Percentiles rank a stretch among this genome's conserved stretches.
Evolutionary conservation across 768 basidiomycete species (phyloP).

Genomic region (Agaricus sinodeliciosus): DNA sequence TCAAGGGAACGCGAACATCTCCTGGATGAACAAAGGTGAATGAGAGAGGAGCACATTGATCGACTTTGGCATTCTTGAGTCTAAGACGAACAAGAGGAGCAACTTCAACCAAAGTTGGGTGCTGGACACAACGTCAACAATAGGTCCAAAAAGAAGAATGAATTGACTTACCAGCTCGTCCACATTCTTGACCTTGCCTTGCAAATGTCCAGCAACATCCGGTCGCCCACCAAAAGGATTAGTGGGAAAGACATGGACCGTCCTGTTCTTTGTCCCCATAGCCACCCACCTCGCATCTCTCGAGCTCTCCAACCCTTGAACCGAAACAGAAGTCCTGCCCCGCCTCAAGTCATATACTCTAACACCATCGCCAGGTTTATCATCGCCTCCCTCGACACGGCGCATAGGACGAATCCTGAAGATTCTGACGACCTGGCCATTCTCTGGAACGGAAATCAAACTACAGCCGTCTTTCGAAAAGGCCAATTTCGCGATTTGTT

Average conservation of each 20-base stretch:
- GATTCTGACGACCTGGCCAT: constrained; percentile 48
- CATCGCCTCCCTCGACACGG: background rate
- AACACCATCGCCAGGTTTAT: background rate
- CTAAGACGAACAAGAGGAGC: constrained; percentile 51
- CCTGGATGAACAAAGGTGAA: constrained; percentile 47
- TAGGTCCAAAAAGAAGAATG: background rate
- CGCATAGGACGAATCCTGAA: constrained; percentile 32
- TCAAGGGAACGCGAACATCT: constrained; percentile 30
- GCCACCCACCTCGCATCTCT: constrained; percentile 63
- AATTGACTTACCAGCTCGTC: constrained; percentile 33
- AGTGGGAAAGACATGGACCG: constrained; percentile 66
- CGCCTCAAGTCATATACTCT: constrained; percentile 58
- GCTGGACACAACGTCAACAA: constrained; percentile 22
- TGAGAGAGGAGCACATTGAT: constrained; percentile 33
- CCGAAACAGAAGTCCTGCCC: constrained; percentile 62
- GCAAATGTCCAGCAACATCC: constrained; percentile 55
- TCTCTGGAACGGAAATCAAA: constrained; percentile 42
- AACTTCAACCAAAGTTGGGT: constrained; percentile 47
- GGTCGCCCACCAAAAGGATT: constrained; percentile 72
- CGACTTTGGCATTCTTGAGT: background rate
- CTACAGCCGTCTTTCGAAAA: constrained; percentile 52
- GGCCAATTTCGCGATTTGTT: constrained; percentile 36
- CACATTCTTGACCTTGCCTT: constrained; percentile 50
- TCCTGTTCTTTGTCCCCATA: constrained; percentile 56
- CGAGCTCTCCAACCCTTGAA: constrained; percentile 50